phyloP scores from a whole-genome alignment of 2,329 filamentous ascomycete genomes.

The Neonectria neomacrospora region DNA sequence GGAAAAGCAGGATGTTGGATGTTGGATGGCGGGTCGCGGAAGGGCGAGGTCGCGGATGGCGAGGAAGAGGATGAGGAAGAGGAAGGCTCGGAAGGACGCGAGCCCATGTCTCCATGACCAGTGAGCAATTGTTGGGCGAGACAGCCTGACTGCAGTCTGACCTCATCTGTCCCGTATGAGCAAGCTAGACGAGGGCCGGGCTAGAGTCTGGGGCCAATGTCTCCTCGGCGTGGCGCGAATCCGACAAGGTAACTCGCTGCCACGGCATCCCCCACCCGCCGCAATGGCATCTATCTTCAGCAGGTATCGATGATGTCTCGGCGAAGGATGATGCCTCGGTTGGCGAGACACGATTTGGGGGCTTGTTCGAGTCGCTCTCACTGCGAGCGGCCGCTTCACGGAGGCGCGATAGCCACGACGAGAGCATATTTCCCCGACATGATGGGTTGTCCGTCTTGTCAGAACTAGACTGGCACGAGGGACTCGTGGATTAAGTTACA shows the following conservation, averaged over 20 bases:
- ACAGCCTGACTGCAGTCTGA: slow-evolving; percentile 31
- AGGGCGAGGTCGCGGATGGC: slow-evolving; percentile 14
- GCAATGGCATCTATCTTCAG: slow-evolving; percentile 22
- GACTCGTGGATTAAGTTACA: not conserved
- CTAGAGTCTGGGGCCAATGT: slow-evolving; percentile 25
- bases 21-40: slow-evolving; percentile 6
- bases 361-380: not conserved
- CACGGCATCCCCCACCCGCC: slow-evolving; percentile 13
- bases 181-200: slow-evolving; percentile 19
- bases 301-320: slow-evolving; percentile 3
- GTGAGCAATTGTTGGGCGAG: not conserved
- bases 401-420: slow-evolving; percentile 8
- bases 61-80: not conserved
- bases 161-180: slow-evolving; percentile 23
- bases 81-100: not conserved
- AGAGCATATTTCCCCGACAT: not conserved
- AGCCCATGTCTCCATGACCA: not conserved
- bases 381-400: slow-evolving; percentile 12
- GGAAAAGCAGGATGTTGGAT: slow-evolving; percentile 13
- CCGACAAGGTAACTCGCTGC: slow-evolving; percentile 21
- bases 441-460: slow-evolving; percentile 5
- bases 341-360: slow-evolving; percentile 5
- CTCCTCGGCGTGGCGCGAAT: slow-evolving; percentile 28
- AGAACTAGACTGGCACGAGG: slow-evolving; percentile 14
- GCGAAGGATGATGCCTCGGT: slow-evolving; percentile 1